These are phyloP conservation scores for Megacollybia platyphylla DNA, from an alignment of 1,284 basidiomycete genomes.

Conservation along the genomic window DNA sequence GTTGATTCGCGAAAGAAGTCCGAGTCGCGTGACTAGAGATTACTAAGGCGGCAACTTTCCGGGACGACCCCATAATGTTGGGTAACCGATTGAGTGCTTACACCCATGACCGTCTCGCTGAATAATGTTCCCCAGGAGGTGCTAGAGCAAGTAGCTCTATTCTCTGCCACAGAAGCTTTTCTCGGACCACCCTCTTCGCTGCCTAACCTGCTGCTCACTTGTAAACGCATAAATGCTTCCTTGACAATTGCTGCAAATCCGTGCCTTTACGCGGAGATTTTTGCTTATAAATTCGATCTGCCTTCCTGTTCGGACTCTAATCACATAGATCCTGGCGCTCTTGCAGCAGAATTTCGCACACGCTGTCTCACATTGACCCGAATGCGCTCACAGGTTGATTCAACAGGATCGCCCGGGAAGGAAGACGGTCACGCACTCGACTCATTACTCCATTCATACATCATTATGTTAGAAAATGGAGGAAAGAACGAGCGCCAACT, in stretches of 20 bases:
- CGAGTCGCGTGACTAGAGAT: background rate
- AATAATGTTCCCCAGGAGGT: conserved; percentile 53
- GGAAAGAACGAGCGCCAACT: conserved; percentile 66
- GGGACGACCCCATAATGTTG: background rate
- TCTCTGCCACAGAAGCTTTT: conserved; percentile 30
- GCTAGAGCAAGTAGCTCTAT: conserved; percentile 55
- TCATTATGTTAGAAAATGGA: conserved; percentile 74
- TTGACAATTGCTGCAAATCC: conserved; percentile 36
- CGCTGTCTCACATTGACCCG: conserved; percentile 41
- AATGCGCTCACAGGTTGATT: conserved; percentile 30
- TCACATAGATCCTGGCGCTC: conserved; percentile 23
- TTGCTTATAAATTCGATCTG: conserved; percentile 55
- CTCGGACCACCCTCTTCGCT: conserved; percentile 41
- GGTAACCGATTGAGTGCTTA: background rate
- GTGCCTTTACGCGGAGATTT: conserved; percentile 60
- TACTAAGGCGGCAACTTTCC: background rate
- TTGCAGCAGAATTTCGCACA: conserved; percentile 44
- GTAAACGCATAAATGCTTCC: conserved; percentile 33
- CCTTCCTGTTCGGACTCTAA: conserved; percentile 39
- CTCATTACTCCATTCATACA: conserved; percentile 53
- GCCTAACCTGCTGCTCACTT: conserved; percentile 42
- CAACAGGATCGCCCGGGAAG: conserved; percentile 12
- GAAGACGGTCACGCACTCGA: conserved; percentile 15
- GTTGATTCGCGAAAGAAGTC: background rate
- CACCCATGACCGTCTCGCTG: conserved; percentile 12